These are phyloP conservation scores for Albifimbria verrucaria DNA, from an alignment of 2,329 filamentous ascomycete species.

Conservation along the genomic window DNA sequence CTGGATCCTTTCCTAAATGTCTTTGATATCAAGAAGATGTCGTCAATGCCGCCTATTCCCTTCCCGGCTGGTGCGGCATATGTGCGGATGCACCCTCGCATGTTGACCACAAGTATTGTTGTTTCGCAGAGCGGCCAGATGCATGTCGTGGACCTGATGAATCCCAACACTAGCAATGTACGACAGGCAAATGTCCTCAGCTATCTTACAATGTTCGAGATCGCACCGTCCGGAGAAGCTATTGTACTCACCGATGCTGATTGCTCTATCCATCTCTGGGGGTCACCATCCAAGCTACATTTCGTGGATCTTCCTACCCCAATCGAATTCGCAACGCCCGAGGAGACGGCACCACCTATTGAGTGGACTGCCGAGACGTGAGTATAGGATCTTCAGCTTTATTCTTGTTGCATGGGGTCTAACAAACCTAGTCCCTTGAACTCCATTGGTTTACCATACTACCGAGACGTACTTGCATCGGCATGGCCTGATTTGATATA, in stretches of 20 bases:
- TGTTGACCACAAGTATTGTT: slow-evolving; percentile 93
- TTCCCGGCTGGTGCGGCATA: slow-evolving; percentile 91
- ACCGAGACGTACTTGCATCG: slow-evolving; percentile 82
- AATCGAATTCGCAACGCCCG: slow-evolving; percentile 71
- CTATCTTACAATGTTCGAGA: slow-evolving; percentile 76
- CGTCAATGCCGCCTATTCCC: slow-evolving; percentile 83
- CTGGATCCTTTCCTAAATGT: slow-evolving; percentile 93
- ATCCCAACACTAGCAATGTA: slow-evolving; percentile 82
- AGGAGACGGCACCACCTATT: slow-evolving; percentile 54
- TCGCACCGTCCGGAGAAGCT: slow-evolving; percentile 84
- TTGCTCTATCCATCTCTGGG: slow-evolving; percentile 81
- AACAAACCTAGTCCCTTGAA: slow-evolving; percentile 64
- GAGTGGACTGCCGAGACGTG: slow-evolving; percentile 71
- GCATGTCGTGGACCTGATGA: slow-evolving; percentile 94
- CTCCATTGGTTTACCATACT: slow-evolving; percentile 87
- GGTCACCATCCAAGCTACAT: slow-evolving; percentile 77
- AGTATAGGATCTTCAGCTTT: slow-evolving; percentile 25
- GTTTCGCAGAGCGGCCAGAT: slow-evolving; percentile 90
- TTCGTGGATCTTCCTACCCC: slow-evolving; percentile 80
- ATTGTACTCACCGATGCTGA: slow-evolving; percentile 78
- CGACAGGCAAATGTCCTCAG: slow-evolving; percentile 75
- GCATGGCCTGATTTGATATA: slow-evolving; percentile 86
- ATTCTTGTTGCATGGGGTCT: neutral
- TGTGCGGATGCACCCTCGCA: slow-evolving; percentile 92
- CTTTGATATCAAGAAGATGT: slow-evolving; percentile 89